These are phyloP conservation scores for Neoboletus brunneissimus DNA, from an alignment of 768 basidiomycete genomes.

Conservation along the genomic window DNA sequence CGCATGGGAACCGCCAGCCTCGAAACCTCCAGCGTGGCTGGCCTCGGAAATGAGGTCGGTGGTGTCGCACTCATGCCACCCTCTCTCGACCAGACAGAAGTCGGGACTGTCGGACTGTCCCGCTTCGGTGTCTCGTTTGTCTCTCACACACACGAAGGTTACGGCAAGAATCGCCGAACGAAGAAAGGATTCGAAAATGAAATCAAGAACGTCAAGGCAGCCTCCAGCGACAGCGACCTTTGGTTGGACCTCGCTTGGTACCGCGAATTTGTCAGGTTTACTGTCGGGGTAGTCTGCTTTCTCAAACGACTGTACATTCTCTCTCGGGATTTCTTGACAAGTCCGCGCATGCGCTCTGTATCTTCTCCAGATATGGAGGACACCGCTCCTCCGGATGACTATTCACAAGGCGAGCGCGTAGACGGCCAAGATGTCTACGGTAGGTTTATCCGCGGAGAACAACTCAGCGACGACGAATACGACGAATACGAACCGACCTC, in stretches of 20 bases:
- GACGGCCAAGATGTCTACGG: slow-evolving; percentile 45
- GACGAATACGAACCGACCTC: slow-evolving; percentile 34
- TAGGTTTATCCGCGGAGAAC: slow-evolving; percentile 61
- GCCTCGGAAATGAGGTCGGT: slow-evolving; percentile 73
- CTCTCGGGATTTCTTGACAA: slow-evolving; percentile 19
- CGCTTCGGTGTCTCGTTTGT: slow-evolving; percentile 43
- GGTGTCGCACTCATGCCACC: slow-evolving; percentile 37
- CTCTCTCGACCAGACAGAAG: slow-evolving; percentile 18
- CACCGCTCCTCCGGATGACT: slow-evolving; percentile 4
- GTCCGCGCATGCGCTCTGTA: slow-evolving; percentile 8
- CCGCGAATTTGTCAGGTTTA: slow-evolving; percentile 38
- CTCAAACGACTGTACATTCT: slow-evolving; percentile 20
- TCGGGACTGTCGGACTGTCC: slow-evolving; percentile 38
- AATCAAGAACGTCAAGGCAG: slow-evolving; percentile 41
- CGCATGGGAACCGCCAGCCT: slow-evolving; percentile 73
- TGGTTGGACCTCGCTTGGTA: slow-evolving; percentile 42
- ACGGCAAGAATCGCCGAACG: slow-evolving; percentile 20
- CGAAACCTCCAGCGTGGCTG: slow-evolving; percentile 69
- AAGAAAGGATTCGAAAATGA: slow-evolving; percentile 50
- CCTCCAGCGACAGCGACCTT: slow-evolving; percentile 35
- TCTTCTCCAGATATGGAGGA: slow-evolving; percentile 8
- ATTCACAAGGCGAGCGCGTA: slow-evolving; percentile 9
- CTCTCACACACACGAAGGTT: slow-evolving; percentile 28
- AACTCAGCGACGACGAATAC: slow-evolving; percentile 48
- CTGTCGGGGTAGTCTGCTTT: slow-evolving; percentile 27